Evolutionary conservation across 148 eudicot species (phyloP).

Genomic region (Oxyria digyna): DNA sequence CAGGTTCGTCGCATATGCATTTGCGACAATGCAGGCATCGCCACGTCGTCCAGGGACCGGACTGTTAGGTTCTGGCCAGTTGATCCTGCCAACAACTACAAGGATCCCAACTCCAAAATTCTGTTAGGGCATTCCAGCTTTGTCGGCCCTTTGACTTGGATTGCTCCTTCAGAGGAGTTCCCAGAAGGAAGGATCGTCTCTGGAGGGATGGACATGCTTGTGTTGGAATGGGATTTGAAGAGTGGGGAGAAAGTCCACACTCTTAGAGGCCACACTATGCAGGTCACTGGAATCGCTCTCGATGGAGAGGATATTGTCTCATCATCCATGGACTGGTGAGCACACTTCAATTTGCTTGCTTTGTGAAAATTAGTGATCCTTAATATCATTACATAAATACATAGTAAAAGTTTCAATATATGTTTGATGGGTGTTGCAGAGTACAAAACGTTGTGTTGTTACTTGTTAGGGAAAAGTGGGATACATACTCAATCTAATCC

Average conservation of each 20-base stretch:
- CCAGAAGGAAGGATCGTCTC: constrained; percentile 78
- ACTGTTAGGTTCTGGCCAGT: constrained; percentile 71
- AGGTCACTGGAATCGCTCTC: constrained; percentile 74
- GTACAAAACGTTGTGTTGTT: too few relatives aligned
- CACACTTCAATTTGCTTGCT: background rate
- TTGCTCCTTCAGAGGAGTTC: constrained; percentile 60
- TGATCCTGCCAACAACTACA: constrained; percentile 36
- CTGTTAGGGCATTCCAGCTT: constrained; percentile 85
- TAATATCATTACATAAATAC: background rate
- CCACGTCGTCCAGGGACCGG: constrained; percentile 85
- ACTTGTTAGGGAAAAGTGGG: too few relatives aligned
- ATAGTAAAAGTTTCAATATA: background rate
- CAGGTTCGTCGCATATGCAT: constrained; percentile 86
- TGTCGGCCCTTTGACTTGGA: constrained; percentile 94
- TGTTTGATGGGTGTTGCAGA: background rate
- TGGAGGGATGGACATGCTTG: constrained; percentile 89
- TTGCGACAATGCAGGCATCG: constrained; percentile 69
- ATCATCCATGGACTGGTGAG: constrained; percentile 73
- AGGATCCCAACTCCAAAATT: constrained; percentile 32
- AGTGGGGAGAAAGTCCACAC: constrained; percentile 52
- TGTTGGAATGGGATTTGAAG: constrained; percentile 66
- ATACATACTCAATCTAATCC: too few relatives aligned
- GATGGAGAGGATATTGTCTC: constrained; percentile 73
- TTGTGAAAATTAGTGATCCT: background rate
- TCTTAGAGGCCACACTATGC: constrained; percentile 63